phyloP scores from a whole-genome alignment of 345 rosid species.

The Brassica nigra region DNA sequence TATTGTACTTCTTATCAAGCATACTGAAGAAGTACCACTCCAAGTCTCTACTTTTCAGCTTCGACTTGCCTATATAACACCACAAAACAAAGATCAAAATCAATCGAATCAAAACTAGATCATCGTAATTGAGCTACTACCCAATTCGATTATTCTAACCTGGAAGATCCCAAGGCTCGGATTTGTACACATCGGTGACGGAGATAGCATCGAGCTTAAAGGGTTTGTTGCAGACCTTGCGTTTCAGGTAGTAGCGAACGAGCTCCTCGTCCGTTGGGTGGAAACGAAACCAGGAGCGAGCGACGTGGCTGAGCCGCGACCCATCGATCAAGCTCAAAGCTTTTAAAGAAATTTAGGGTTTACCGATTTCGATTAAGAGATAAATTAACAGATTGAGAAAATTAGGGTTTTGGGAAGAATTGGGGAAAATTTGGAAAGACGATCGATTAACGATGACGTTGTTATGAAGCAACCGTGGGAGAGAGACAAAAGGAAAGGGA shows the following conservation, averaged over 20 bases:
- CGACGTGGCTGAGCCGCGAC: conserved; percentile 55
- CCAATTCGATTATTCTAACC: conserved; percentile 44
- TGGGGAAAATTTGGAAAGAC: background rate
- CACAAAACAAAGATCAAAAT: too few species aligned
- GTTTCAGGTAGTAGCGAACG: conserved; percentile 77
- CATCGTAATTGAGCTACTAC: background rate
- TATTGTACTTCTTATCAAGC: conserved; percentile 81
- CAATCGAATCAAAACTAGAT: background rate
- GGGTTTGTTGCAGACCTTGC: conserved; percentile 74
- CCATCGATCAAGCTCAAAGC: conserved; percentile 47
- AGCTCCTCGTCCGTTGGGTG: conserved; percentile 97
- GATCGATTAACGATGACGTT: background rate
- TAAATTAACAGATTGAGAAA: background rate
- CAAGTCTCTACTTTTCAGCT: conserved; percentile 82
- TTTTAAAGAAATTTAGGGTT: background rate
- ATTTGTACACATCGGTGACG: conserved; percentile 76
- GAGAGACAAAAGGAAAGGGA: background rate
- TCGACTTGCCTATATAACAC: conserved; percentile 59
- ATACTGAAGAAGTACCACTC: conserved; percentile 94
- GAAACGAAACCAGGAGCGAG: conserved; percentile 91
- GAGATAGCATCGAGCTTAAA: conserved; percentile 74
- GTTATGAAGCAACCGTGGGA: background rate
- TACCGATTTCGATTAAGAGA: background rate
- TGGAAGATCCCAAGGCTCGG: conserved; percentile 99
- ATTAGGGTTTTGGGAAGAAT: background rate